Evolutionary conservation across 108 stramenopile species (phyloP).

Genomic region (Skeletonema tropicum): DNA sequence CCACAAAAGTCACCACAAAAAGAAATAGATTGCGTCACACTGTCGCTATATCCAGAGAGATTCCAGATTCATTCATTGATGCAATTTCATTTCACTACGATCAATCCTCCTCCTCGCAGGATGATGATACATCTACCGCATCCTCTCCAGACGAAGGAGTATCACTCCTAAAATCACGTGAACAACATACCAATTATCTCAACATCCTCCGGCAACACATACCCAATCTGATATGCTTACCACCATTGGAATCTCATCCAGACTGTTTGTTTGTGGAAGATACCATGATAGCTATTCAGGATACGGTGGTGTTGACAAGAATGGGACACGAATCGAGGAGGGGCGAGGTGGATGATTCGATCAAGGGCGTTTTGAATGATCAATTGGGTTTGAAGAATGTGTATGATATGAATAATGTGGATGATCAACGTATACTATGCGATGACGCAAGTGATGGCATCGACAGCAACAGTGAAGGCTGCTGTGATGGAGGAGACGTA

Average conservation of each 20-base stretch:
- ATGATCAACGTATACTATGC: too few relatives aligned
- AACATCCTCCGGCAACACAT: conserved; percentile 34
- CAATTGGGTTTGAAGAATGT: conserved; percentile 46
- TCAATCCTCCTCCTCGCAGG: neutral
- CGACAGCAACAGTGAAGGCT: too few relatives aligned
- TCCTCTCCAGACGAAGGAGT: conserved; percentile 3
- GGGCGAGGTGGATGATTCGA: conserved; percentile 61
- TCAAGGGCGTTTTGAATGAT: conserved; percentile 26
- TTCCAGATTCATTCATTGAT: conserved; percentile 58
- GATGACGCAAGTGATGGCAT: too few relatives aligned
- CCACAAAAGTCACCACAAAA: neutral
- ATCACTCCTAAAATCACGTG: conserved; percentile 30
- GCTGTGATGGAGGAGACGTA: too few relatives aligned
- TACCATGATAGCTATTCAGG: conserved; percentile 59
- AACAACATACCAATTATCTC: conserved; percentile 57
- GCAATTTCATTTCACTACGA: conserved; percentile 46
- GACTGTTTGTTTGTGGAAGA: conserved; percentile 85
- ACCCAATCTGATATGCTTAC: conserved; percentile 45
- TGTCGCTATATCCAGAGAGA: conserved; percentile 55
- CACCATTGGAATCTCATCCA: conserved; percentile 55
- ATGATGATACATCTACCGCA: neutral
- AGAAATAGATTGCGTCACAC: conserved; percentile 16
- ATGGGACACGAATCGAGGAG: conserved; percentile 59
- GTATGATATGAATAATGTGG: conserved; percentile 50
- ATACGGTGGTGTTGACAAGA: conserved; percentile 53